Percentiles rank a stretch among this genome's conserved stretches.
Evolutionary conservation across 495 filamentous ascomycete genomes (phyloP).

Genomic region (Xanthoparmelia taractica): DNA sequence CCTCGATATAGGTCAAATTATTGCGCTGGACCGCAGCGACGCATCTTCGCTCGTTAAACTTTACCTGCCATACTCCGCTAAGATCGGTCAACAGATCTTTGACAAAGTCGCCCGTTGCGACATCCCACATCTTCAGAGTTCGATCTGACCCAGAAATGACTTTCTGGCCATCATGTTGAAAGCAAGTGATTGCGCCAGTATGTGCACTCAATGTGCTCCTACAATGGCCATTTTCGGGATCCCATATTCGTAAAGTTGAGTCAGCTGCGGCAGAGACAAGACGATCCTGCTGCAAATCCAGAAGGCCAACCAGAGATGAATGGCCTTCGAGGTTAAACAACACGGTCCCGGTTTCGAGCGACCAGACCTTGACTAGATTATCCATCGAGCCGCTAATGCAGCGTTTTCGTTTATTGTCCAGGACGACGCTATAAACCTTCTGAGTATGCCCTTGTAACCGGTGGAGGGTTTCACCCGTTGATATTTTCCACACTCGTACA

Average conservation of each 20-base stretch:
- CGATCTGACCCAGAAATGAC: conserved; percentile 94
- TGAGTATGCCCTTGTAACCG: conserved; percentile 80
- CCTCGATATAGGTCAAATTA: conserved; percentile 90
- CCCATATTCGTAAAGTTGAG: conserved; percentile 93
- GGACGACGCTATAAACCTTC: conserved; percentile 96
- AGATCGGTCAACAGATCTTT: conserved; percentile 93
- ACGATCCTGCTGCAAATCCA: conserved; percentile 78
- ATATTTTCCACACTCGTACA: conserved; percentile 95
- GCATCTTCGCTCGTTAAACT: conserved; percentile 91
- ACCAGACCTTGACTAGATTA: conserved; percentile 96
- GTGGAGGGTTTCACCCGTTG: conserved; percentile 82
- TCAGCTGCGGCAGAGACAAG: conserved; percentile 94
- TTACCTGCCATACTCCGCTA: conserved; percentile 96
- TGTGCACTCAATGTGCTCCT: conserved; percentile 84
- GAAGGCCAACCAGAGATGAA: conserved; percentile 82
- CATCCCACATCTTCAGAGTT: conserved; percentile 98
- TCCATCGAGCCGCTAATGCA: conserved; percentile 99
- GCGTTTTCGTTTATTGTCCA: conserved; percentile 83
- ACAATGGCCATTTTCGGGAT: conserved; percentile 87
- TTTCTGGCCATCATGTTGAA: conserved; percentile 95
- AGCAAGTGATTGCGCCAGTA: conserved; percentile 96
- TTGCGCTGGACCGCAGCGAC: conserved; percentile 95
- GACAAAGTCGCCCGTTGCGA: conserved; percentile 82
- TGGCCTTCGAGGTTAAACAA: conserved; percentile 91
- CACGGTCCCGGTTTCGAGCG: conserved; percentile 76